Evolutionary conservation across 495 filamentous ascomycete genomes (phyloP).

Genomic region (Cercophora scortea): DNA sequence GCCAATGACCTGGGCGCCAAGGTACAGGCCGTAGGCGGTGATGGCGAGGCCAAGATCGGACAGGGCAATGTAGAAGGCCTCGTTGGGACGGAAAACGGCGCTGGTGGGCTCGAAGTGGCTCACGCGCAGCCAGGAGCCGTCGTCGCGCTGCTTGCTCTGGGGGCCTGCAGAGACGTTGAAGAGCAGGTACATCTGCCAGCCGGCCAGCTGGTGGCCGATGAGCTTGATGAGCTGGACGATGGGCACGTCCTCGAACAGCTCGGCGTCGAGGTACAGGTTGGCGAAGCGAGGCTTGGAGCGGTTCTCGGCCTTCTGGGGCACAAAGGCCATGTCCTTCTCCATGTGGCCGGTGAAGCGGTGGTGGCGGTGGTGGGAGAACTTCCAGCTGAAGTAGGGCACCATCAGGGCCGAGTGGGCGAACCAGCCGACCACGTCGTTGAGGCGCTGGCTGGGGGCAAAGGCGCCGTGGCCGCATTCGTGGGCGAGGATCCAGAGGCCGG

Average conservation of each 20-base stretch:
- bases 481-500: conserved; percentile 79
- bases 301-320: conserved; percentile 71
- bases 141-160: conserved; percentile 72
- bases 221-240: conserved; percentile 67
- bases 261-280: conserved; percentile 51
- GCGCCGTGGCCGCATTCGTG: conserved; percentile 87
- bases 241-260: conserved; percentile 88
- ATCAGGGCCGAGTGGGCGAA: conserved; percentile 70
- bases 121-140: conserved; percentile 68
- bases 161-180: conserved; percentile 89
- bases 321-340: conserved; percentile 96
- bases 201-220: conserved; percentile 74
- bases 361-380: conserved; percentile 88
- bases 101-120: conserved; percentile 90
- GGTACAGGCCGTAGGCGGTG: conserved; percentile 42
- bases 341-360: conserved; percentile 94
- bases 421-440: conserved; percentile 84
- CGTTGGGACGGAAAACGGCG: conserved; percentile 86
- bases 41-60: conserved; percentile 74
- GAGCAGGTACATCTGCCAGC: conserved; percentile 79
- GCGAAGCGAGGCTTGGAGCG: conserved; percentile 59
- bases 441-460: conserved; percentile 66
- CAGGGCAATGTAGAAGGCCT: conserved; percentile 72
- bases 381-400: conserved; percentile 89
- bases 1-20: conserved; percentile 61